Evolutionary conservation across 371 early-diverging fungal species (phyloP), one percentile per base, ranked within the genome.

Genomic region (Mortierella sp.): DNA sequence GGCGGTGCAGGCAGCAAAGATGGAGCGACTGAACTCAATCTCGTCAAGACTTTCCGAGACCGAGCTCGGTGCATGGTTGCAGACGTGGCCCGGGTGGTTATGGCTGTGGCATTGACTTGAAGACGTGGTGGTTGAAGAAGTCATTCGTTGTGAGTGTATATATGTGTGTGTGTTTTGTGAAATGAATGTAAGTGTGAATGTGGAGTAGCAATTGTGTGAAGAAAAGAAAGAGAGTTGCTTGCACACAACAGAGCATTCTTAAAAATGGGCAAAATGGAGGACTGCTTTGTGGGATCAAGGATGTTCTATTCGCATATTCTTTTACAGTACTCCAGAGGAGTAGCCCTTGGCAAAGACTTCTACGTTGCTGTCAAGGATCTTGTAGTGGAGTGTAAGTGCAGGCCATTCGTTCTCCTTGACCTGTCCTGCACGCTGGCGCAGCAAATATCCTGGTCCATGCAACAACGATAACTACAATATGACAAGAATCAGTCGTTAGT

Each of bases 281-380:
- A 38, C 68, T 68, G 68, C 38, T 68, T 65, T 68, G 68, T 42
- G 24, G 68, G 11, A 13, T 24, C n/a, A 21, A 52, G 24, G 11
- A 24, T 45, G 28, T 57, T 42, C 38, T 60, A 34, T 68, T 72
- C 16, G 54, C 4, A 44, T 6, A 31, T 38, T 38, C 0, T 42
- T 50, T 60, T 76, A 86, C 50, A 86, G 54, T 6, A 86, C 87
- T 6, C 87, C 87, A 38, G 83, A 80, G 4, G 94, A 92, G 65
- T 93, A 89, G 21, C 95, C 95, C 75, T 92, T 93, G 50, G 94
- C 92, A 89, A 94, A 95, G 77, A 95, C 93, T 44, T 92, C 91
- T 21, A 92, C 94, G 71, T 91, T 93, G 74, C 93, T 93, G 73
- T 95, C 95, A 21, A 92, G 76, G 63, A 94, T 91, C 80, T 92